A percentile compares a stretch with the other conserved stretches of the same genome.
Conservation (phyloP, 2,329 filamentous ascomycete species). For the Rhytidhysteron rufulum region DNA sequence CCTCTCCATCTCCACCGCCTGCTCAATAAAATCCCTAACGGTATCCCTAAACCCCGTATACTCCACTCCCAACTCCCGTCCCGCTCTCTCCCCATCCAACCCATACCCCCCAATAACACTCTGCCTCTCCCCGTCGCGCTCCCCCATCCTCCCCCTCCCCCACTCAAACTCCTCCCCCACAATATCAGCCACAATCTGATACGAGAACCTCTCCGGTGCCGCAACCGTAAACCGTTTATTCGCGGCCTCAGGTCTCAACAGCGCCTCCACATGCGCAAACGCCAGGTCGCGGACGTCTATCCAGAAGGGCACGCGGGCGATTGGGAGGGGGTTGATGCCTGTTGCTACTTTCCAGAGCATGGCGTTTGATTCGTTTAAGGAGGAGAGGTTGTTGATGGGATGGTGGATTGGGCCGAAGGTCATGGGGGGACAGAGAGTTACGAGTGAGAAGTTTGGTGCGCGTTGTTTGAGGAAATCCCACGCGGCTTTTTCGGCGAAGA, state of each 20-base stretch:
- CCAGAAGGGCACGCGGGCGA: slow-evolving; percentile 2
- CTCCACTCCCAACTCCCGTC: too few species aligned
- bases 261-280: slow-evolving; percentile 7
- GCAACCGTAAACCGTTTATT: not conserved
- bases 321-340: not conserved
- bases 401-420: slow-evolving; percentile 16
- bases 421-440: slow-evolving; percentile 36
- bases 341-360: slow-evolving; percentile 2
- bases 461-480: slow-evolving; percentile 31
- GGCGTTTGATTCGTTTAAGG: slow-evolving; percentile 2
- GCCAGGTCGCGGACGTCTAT: slow-evolving; percentile 8
- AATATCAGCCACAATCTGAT: not conserved
- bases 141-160: too few species aligned
- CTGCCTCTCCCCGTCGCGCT: too few species aligned
- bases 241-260: not conserved
- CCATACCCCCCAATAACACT: too few species aligned
- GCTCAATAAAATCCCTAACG: too few species aligned
- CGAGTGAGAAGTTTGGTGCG: slow-evolving; percentile 30
- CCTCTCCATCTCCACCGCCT: too few species aligned
- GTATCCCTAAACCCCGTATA: too few species aligned
- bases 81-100: too few species aligned
- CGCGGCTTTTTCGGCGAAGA: slow-evolving; percentile 11
- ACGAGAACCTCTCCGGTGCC: not conserved
- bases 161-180: not conserved
- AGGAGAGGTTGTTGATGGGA: slow-evolving; percentile 5